A percentile compares a stretch with the other conserved stretches of the same genome.
These are phyloP conservation scores for Aspergillus intermedius DNA, from an alignment of 2,329 filamentous ascomycete genomes.

Conservation along the genomic window DNA sequence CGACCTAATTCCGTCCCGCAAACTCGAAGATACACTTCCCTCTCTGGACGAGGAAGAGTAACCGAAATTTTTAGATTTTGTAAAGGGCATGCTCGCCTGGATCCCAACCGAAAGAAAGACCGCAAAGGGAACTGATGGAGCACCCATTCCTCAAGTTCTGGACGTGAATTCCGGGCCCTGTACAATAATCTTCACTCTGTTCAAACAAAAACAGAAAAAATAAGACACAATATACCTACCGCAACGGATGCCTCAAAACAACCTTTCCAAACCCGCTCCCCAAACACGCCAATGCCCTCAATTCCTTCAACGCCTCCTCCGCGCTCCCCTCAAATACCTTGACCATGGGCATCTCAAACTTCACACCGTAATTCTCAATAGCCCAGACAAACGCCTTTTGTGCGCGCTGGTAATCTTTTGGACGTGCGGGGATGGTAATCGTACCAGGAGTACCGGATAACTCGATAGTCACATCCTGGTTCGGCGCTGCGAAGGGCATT, in stretches of 20 bases:
- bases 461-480: neutral
- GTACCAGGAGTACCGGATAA: neutral
- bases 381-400: neutral
- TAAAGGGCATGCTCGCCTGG: slow-evolving; percentile 30
- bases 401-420: too few relatives aligned
- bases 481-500: neutral
- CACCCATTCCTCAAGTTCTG: slow-evolving; percentile 19
- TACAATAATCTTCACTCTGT: too few relatives aligned
- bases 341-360: neutral
- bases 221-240: neutral
- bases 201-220: too few relatives aligned
- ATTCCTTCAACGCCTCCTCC: slow-evolving; percentile 1
- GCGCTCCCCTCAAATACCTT: neutral
- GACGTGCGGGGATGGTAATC: neutral
- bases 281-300: neutral
- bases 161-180: too few relatives aligned
- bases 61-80: slow-evolving; percentile 28
- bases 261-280: slow-evolving; percentile 10
- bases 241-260: slow-evolving; percentile 2
- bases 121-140: slow-evolving; percentile 27
- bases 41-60: slow-evolving; percentile 24
- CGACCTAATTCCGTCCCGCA: slow-evolving; percentile 16
- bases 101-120: slow-evolving; percentile 29
- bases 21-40: slow-evolving; percentile 16
- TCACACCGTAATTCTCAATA: neutral